Conservation (phyloP, 495 filamentous ascomycete genomes). For the Talaromyces nanjingensis region DNA sequence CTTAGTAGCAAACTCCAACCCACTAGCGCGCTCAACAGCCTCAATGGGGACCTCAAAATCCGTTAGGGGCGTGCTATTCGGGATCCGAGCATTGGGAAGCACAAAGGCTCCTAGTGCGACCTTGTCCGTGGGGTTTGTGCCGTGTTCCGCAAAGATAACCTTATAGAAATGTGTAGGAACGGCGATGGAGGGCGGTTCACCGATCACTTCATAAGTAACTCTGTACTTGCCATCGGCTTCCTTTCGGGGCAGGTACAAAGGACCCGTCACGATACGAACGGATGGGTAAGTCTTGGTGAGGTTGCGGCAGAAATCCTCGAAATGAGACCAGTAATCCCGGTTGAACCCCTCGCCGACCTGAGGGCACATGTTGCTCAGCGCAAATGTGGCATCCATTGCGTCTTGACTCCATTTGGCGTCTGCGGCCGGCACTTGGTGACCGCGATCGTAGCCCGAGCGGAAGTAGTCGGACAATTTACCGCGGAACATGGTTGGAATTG, state of each 20-base stretch:
- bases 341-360: slow-evolving; percentile 98
- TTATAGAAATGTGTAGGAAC: slow-evolving; percentile 99
- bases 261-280: slow-evolving; percentile 88
- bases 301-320: slow-evolving; percentile 91
- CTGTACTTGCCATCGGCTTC: slow-evolving; percentile 90
- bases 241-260: slow-evolving; percentile 78
- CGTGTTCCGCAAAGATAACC: slow-evolving; percentile 91
- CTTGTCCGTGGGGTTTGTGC: slow-evolving; percentile 48
- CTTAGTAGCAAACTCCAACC: slow-evolving; percentile 80
- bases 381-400: slow-evolving; percentile 92
- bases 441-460: slow-evolving; percentile 73
- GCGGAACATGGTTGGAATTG: slow-evolving; percentile 79
- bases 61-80: slow-evolving; percentile 72
- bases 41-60: slow-evolving; percentile 95
- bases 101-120: slow-evolving; percentile 94
- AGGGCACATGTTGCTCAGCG: slow-evolving; percentile 91
- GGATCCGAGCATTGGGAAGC: slow-evolving; percentile 84
- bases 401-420: slow-evolving; percentile 92
- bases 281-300: slow-evolving; percentile 75
- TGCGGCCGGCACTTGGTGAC: slow-evolving; percentile 85
- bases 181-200: slow-evolving; percentile 85
- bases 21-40: slow-evolving; percentile 83
- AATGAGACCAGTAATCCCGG: slow-evolving; percentile 97
- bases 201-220: slow-evolving; percentile 95
- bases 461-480: slow-evolving; percentile 88